phyloP scores from a whole-genome alignment of 345 rosid species.

The Streptanthus diversifolius region DNA sequence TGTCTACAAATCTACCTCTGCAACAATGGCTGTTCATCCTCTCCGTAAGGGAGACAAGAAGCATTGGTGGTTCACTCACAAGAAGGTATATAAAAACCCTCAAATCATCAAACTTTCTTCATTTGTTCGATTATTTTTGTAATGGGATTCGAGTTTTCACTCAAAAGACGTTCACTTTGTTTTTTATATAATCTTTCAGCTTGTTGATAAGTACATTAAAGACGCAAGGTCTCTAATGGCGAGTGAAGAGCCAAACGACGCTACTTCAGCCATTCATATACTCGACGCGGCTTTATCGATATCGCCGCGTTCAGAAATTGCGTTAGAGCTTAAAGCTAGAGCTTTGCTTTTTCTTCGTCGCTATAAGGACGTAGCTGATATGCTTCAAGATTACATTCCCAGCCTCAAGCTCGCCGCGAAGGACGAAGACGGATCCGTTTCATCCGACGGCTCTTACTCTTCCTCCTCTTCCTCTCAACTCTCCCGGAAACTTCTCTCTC shows the following conservation, averaged over 20 bases:
- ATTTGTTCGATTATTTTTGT: neutral
- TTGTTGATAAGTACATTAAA: constrained; percentile 58
- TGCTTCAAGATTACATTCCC: constrained; percentile 83
- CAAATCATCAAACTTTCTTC: constrained; percentile 5
- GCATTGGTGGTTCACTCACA: constrained; percentile 89
- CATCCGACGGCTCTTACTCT: constrained; percentile 41
- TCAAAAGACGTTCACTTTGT: neutral
- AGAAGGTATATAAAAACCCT: constrained; percentile 47
- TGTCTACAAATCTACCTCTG: neutral
- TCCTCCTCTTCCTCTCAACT: constrained; percentile 30
- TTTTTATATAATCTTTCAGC: constrained; percentile 25
- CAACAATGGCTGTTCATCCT: constrained; percentile 34
- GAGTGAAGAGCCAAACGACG: constrained; percentile 51
- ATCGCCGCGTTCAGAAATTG: constrained; percentile 63
- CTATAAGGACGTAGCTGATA: constrained; percentile 67
- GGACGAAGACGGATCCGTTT: constrained; percentile 53
- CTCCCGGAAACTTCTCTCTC: constrained; percentile 46
- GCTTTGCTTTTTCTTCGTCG: constrained; percentile 61
- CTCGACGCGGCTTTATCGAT: constrained; percentile 66
- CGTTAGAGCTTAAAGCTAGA: constrained; percentile 80
- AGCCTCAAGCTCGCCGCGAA: constrained; percentile 49
- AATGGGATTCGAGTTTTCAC: neutral
- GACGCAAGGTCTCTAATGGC: constrained; percentile 64
- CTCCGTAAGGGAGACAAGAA: constrained; percentile 48
- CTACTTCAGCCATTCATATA: constrained; percentile 54